Evolutionary conservation across 1,284 basidiomycete genomes (phyloP).

Genomic region (Apiotrichum gamsii): DNA sequence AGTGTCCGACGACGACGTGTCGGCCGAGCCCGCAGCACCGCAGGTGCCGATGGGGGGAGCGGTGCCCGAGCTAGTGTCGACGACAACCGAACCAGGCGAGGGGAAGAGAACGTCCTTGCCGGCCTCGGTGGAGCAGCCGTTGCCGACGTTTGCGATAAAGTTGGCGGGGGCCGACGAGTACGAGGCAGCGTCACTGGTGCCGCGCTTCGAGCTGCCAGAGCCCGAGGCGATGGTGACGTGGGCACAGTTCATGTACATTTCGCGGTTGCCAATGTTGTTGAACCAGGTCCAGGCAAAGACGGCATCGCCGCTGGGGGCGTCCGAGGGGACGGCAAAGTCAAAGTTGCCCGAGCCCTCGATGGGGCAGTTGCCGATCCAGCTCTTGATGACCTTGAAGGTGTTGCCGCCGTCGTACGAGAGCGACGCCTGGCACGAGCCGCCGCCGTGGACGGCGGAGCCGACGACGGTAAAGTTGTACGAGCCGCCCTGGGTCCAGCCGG

Average conservation of each 20-base stretch:
- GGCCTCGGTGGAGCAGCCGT: conserved; percentile 39
- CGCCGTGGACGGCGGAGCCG: conserved; percentile 45
- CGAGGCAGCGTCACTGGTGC: neutral
- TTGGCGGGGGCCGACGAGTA: conserved; percentile 30
- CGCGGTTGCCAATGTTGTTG: conserved; percentile 44
- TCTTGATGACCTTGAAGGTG: conserved; percentile 46
- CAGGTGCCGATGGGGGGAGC: neutral
- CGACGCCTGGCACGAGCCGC: conserved; percentile 47
- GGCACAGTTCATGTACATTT: conserved; percentile 49
- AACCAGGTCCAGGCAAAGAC: conserved; percentile 50
- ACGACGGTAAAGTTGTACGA: conserved; percentile 30
- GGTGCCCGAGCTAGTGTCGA: neutral
- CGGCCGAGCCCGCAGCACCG: too few species aligned
- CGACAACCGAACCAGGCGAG: conserved; percentile 14
- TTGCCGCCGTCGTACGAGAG: conserved; percentile 47
- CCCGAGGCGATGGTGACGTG: conserved; percentile 41
- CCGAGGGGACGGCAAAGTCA: conserved; percentile 38
- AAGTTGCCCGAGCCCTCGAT: conserved; percentile 23
- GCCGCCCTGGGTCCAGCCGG: conserved; percentile 32
- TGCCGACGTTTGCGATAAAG: conserved; percentile 47
- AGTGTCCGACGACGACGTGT: too few species aligned
- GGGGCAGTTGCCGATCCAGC: conserved; percentile 45
- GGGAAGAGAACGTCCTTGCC: conserved; percentile 13
- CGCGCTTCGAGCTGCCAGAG: conserved; percentile 21
- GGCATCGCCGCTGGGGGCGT: conserved; percentile 43